A percentile compares a stretch with the other conserved stretches of the same genome.
These are phyloP conservation scores for Globisporangium perplexum DNA, from an alignment of 352 stramenopile species.

Conservation along the genomic window DNA sequence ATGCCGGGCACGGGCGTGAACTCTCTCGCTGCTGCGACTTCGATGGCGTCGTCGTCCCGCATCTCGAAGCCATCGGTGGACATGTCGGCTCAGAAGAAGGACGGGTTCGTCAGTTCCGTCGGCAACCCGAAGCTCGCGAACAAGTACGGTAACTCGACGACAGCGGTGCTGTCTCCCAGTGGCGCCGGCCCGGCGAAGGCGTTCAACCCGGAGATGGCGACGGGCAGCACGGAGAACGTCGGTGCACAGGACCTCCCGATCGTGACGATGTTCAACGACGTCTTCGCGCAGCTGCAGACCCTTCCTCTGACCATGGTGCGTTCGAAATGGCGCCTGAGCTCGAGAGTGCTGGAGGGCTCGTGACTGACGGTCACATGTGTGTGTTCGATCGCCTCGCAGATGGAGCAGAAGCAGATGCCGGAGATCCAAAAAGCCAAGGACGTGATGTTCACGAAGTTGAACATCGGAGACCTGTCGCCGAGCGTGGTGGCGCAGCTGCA, in stretches of 20 bases:
- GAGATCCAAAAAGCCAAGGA: conserved; percentile 86
- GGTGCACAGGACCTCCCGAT: conserved; percentile 70
- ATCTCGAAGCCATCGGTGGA: conserved; percentile 80
- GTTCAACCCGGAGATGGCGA: conserved; percentile 41
- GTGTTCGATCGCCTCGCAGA: conserved; percentile 28
- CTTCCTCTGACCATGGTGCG: conserved; percentile 81
- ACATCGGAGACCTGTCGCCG: conserved; percentile 66
- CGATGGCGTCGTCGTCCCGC: conserved; percentile 58
- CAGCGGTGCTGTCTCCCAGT: conserved; percentile 52
- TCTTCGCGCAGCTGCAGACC: conserved; percentile 64
- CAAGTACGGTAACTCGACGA: conserved; percentile 82
- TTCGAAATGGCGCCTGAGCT: conserved; percentile 2
- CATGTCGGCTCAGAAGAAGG: conserved; percentile 75
- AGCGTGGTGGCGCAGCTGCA: conserved; percentile 69
- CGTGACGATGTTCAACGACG: conserved; percentile 74
- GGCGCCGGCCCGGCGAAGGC: conserved; percentile 20
- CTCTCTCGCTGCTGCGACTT: conserved; percentile 42
- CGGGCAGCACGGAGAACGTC: conserved; percentile 72
- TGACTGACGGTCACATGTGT: conserved; percentile 2
- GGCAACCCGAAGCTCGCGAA: conserved; percentile 83
- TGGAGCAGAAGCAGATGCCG: conserved; percentile 84
- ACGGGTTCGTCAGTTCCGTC: conserved; percentile 81
- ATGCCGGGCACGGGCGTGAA: conserved; percentile 72
- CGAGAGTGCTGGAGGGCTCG: not conserved
- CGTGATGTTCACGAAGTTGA: conserved; percentile 86